These are phyloP conservation scores for Pyrus pyrifolia DNA, from an alignment of 306 rosid species.

Conservation along the genomic window DNA sequence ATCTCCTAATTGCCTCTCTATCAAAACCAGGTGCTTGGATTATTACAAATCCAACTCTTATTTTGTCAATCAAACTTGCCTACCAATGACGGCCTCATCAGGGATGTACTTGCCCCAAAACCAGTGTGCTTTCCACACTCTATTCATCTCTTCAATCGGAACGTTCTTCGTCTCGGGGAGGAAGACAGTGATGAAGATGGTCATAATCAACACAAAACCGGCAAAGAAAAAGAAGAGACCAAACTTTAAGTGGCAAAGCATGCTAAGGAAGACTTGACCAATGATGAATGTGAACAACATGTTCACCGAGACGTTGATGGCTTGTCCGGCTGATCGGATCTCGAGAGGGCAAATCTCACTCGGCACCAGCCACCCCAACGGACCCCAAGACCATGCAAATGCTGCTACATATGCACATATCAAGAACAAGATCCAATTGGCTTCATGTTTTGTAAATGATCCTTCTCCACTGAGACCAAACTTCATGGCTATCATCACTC, in stretches of 20 bases:
- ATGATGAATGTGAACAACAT: slow-evolving; percentile 64
- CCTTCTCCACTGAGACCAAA: neutral
- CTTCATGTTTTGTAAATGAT: neutral
- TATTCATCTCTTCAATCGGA: slow-evolving; percentile 62
- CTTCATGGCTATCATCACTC: neutral
- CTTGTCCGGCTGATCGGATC: slow-evolving; percentile 57
- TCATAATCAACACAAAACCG: slow-evolving; percentile 44
- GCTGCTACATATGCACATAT: slow-evolving; percentile 54
- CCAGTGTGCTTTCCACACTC: slow-evolving; percentile 50
- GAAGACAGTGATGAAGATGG: slow-evolving; percentile 37
- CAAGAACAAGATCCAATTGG: slow-evolving; percentile 14
- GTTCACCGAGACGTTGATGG: slow-evolving; percentile 47
- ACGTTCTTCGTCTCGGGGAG: slow-evolving; percentile 68
- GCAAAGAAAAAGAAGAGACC: slow-evolving; percentile 62
- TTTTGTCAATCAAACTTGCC: too few relatives aligned
- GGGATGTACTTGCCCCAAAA: slow-evolving; percentile 32
- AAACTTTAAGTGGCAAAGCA: slow-evolving; percentile 2
- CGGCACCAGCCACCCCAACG: slow-evolving; percentile 70
- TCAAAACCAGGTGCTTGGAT: neutral
- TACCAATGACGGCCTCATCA: neutral
- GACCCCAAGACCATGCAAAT: slow-evolving; percentile 83
- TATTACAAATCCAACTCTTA: too few relatives aligned
- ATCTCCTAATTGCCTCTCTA: neutral
- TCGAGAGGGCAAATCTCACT: slow-evolving; percentile 67
- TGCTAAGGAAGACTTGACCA: slow-evolving; percentile 35